These are phyloP conservation scores for Corinectria fuckeliana DNA, from an alignment of 2,329 filamentous ascomycete genomes.

Conservation along the genomic window DNA sequence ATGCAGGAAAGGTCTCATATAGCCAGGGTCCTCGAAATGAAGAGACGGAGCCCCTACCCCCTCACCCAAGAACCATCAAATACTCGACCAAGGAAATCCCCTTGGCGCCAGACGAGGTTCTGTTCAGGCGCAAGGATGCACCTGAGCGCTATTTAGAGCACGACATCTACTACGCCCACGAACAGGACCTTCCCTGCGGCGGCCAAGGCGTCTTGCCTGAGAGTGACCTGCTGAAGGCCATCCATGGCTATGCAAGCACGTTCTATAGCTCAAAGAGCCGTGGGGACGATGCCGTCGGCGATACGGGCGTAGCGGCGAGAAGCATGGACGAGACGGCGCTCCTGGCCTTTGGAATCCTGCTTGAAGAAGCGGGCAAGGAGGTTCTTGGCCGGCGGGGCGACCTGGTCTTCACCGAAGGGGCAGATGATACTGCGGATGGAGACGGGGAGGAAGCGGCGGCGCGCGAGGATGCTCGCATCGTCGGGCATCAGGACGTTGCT, in stretches of 20 bases:
- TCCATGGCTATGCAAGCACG: slow-evolving; percentile 72
- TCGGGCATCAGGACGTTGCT: slow-evolving; percentile 34
- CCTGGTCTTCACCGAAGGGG: slow-evolving; percentile 72
- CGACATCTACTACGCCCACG: slow-evolving; percentile 73
- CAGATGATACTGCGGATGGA: slow-evolving; percentile 24
- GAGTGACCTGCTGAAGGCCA: slow-evolving; percentile 71
- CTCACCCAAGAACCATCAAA: slow-evolving; percentile 28
- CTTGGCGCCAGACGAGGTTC: slow-evolving; percentile 72
- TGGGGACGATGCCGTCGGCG: slow-evolving; percentile 25
- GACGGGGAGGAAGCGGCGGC: slow-evolving; percentile 26
- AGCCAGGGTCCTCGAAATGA: slow-evolving; percentile 32
- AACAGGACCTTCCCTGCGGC: slow-evolving; percentile 56
- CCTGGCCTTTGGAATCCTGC: slow-evolving; percentile 74
- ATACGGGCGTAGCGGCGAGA: slow-evolving; percentile 53
- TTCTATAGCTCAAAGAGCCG: slow-evolving; percentile 62
- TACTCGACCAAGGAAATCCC: slow-evolving; percentile 38
- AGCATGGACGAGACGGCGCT: slow-evolving; percentile 82
- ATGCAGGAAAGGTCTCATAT: slow-evolving; percentile 42
- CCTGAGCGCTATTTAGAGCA: slow-evolving; percentile 72
- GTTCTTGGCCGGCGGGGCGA: slow-evolving; percentile 70
- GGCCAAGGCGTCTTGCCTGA: slow-evolving; percentile 64
- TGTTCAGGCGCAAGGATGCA: slow-evolving; percentile 70
- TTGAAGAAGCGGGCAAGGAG: slow-evolving; percentile 72
- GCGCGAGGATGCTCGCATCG: slow-evolving; percentile 25
- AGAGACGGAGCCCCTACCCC: slow-evolving; percentile 18